Base-by-base conservation (phyloP, 129 eudicot genomes). In the Heracleum sosnowskyi region DNA sequence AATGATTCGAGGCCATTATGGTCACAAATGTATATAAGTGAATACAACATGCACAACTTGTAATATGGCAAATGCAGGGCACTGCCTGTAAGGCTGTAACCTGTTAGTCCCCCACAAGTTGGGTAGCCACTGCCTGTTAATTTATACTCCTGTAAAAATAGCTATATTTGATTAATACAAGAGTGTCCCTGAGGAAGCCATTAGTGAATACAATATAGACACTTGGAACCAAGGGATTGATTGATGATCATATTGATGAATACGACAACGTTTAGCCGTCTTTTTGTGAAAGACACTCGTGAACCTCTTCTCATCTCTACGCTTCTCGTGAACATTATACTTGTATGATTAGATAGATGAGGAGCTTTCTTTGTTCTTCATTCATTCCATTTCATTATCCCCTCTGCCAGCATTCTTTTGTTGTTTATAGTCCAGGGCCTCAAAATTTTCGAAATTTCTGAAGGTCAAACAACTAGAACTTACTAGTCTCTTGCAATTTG, bases 181-280 rank as follows among this genome's bases (percentile, higher is more conserved):
- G 28, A 53, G 28, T 39, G 34, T 5, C 35, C 76, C 1, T 73
- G 60, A 41, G n/a, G 49, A 5, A 33, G 7, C 60, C 77, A 42
- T 73, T n/a, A 73, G 26, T 73, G 60, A 73, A 44, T 26, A 37
- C 34, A 49, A 42, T 73, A 42, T 34, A 73, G 26, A 73, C 60
- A 41, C 53, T 73, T 42, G 53, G 31, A 42, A 42, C 36, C 57
- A 42, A n/a, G 20, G 46, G 37, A 42, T 42, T 42, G 76, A 73
- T 73, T 28, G 41, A 41, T 29, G 36, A 63, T 55, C 64, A n/a
- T 63, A 29, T 12, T 28, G 55, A 73, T 28, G 55, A 73, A 28
- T 44, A 73, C 39, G 77, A 73, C 77, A 44, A 8, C n/a, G 34
- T 24, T 11, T 7, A 73, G 77, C 77, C 77, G 77, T 73, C 77